Percentiles rank a stretch among this genome's conserved stretches.
These are phyloP conservation scores for Phalaenopsis equestris DNA, from an alignment of 106 monocot genomes.

Conservation along the genomic window DNA sequence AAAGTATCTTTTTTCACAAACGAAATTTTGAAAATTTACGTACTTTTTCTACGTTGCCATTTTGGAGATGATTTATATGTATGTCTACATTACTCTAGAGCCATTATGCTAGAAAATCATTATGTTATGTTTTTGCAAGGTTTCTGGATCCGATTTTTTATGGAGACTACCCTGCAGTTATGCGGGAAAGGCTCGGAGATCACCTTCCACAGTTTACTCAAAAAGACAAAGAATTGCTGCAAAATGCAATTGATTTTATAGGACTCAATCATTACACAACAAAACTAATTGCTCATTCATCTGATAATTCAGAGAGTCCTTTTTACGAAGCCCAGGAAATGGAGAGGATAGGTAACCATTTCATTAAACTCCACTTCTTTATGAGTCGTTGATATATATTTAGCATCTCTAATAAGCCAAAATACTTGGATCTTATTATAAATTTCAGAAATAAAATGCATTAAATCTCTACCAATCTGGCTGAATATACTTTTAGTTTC, in stretches of 20 bases:
- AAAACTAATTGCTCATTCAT: conserved; percentile 58
- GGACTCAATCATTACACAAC: conserved; percentile 93
- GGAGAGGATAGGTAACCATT: conserved; percentile 65
- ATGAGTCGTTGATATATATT: not conserved
- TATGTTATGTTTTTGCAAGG: conserved; percentile 30
- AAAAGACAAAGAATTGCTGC: conserved; percentile 45
- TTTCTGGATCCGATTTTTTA: conserved; percentile 85
- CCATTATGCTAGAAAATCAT: not conserved
- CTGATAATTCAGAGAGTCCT: conserved; percentile 18
- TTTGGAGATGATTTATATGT: not conserved
- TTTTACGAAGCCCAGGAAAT: conserved; percentile 55
- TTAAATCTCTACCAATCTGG: not conserved
- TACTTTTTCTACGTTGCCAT: not conserved
- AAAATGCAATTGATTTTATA: conserved; percentile 72
- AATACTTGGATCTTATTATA: not conserved
- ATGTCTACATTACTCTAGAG: not conserved
- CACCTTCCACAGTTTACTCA: conserved; percentile 71
- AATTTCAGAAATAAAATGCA: not conserved
- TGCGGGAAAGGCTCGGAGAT: conserved; percentile 70
- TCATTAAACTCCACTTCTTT: not conserved
- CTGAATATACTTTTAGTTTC: no score
- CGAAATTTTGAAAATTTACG: not conserved
- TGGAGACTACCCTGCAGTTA: conserved; percentile 80
- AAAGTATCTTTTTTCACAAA: not conserved
- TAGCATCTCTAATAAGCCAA: not conserved